Evolutionary conservation across 169 alveolate genomes (phyloP), one percentile per base, ranked within the genome.

Genomic region (Eimeria nieschulzi): DNA sequence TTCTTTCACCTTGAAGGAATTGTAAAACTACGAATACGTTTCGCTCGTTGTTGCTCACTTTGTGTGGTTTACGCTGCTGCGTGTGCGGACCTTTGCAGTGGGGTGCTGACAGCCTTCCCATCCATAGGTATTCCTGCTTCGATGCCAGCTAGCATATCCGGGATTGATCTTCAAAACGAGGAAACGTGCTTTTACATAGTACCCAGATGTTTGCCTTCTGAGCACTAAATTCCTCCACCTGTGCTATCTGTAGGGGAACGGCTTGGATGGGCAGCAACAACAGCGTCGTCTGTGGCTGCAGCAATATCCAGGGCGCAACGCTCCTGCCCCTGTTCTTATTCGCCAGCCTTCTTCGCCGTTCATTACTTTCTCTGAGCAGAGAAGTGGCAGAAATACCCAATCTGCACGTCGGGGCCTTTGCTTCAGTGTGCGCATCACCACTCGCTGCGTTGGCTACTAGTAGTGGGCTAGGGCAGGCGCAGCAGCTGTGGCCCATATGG

Each of bases 201-300:
- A 26, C 13, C 84, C 46, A 7, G 39, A 75, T 9, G 61, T 53
- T 75, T 8, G 46, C 84, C 55, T 75, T 75, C 84, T 75, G 39
- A 46, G 84, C 68, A 53, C 66, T 75, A 51, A 51, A 53, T 75
- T 19, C 46, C 46, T 26, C 51, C 21, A 53, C 33, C 84, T 75
- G 84, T 10, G 13, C 66, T 46, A 46, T 25, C 68, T 7, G n/a
- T 12, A 33, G 21, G 84, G 84, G 84, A 75, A 75, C 84, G 84
- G 66, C 21, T 75, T 75, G 66, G 53, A 53, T 63, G 84, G 84
- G 84, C 84, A 75, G 61, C 61, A 51, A 63, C 84, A 75, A 75
- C 68, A 75, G 66, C 84, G 84, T 75, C 55, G 84, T 75, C 84
- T 75, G 84, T 75, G 84, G 84, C 84, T 56, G 84, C 84, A 21